These are phyloP conservation scores for Samsoniella hepiali DNA, from an alignment of 2,329 filamentous ascomycete genomes.

Conservation along the genomic window DNA sequence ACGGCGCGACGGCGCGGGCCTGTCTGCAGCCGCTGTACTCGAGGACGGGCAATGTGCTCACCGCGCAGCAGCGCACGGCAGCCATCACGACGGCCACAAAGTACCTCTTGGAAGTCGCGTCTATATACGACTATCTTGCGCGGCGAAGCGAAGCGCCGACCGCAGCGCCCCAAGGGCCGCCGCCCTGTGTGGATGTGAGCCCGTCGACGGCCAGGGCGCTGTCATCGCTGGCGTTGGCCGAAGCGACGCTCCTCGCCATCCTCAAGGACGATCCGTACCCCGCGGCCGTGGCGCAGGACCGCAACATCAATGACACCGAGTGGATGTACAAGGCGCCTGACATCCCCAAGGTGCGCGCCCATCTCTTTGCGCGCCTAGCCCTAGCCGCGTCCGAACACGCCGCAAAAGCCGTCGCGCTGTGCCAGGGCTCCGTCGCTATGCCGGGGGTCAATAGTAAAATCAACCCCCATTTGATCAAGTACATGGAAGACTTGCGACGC, in stretches of 20 bases:
- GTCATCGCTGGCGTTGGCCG: slow-evolving; percentile 69
- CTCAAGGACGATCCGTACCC: slow-evolving; percentile 94
- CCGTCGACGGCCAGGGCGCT: slow-evolving; percentile 54
- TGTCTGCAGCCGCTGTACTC: slow-evolving; percentile 72
- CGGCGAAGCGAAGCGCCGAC: slow-evolving; percentile 44
- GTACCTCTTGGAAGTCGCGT: slow-evolving; percentile 72
- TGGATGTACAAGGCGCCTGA: slow-evolving; percentile 95
- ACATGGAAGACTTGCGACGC: slow-evolving; percentile 70
- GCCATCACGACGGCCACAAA: slow-evolving; percentile 74
- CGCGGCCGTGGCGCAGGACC: slow-evolving; percentile 71
- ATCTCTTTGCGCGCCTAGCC: slow-evolving; percentile 83
- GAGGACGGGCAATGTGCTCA: slow-evolving; percentile 57
- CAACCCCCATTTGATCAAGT: slow-evolving; percentile 64
- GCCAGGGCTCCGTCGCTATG: slow-evolving; percentile 37
- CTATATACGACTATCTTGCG: slow-evolving; percentile 71
- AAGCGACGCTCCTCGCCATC: slow-evolving; percentile 85
- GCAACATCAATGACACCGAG: slow-evolving; percentile 80
- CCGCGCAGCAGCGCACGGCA: slow-evolving; percentile 62
- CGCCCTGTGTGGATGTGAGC: slow-evolving; percentile 52
- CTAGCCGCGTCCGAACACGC: slow-evolving; percentile 87
- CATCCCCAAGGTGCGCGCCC: slow-evolving; percentile 82
- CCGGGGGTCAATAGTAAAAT: slow-evolving; percentile 44
- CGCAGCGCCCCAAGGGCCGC: slow-evolving; percentile 28
- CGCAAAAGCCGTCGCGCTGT: slow-evolving; percentile 60
- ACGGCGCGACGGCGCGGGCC: slow-evolving; percentile 69